Evolutionary conservation across 371 early-diverging fungal species (phyloP).

Genomic region (Lichtheimia corymbifera): DNA sequence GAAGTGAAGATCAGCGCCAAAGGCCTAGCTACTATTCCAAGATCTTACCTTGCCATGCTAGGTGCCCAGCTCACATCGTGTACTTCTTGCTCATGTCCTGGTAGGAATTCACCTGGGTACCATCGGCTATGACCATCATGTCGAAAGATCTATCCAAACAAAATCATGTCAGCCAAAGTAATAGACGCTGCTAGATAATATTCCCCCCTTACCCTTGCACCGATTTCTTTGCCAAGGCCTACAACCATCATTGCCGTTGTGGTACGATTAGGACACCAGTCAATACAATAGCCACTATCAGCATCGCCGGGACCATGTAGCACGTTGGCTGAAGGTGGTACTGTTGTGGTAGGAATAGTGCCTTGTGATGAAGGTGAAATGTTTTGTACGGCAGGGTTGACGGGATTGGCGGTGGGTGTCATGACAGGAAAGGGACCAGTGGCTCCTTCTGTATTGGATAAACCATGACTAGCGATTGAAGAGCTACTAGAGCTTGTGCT

Average conservation of each 20-base stretch:
- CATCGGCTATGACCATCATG: slow-evolving; percentile 67
- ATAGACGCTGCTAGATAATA: not conserved
- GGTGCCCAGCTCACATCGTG: slow-evolving; percentile 90
- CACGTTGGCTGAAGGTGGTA: not conserved
- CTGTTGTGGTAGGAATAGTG: not conserved
- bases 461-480: slow-evolving; percentile 34
- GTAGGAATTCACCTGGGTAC: slow-evolving; percentile 64
- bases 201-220: slow-evolving; percentile 59
- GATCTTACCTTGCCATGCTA: slow-evolving; percentile 69
- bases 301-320: slow-evolving; percentile 41
- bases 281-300: slow-evolving; percentile 72
- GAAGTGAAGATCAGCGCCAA: slow-evolving; percentile 5
- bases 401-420: slow-evolving; percentile 1
- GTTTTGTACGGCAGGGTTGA: slow-evolving; percentile 14
- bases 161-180: not conserved
- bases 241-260: slow-evolving; percentile 82
- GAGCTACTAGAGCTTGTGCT: slow-evolving; percentile 40
- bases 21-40: not conserved
- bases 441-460: slow-evolving; percentile 30
- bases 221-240: slow-evolving; percentile 83
- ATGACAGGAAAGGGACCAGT: slow-evolving; percentile 18
- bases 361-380: slow-evolving; percentile 21
- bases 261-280: slow-evolving; percentile 89
- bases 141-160: slow-evolving; percentile 52
- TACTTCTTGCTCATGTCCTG: slow-evolving; percentile 72